phyloP scores from a whole-genome alignment of 352 stramenopile species.

The Phytophthora aleatoria region DNA sequence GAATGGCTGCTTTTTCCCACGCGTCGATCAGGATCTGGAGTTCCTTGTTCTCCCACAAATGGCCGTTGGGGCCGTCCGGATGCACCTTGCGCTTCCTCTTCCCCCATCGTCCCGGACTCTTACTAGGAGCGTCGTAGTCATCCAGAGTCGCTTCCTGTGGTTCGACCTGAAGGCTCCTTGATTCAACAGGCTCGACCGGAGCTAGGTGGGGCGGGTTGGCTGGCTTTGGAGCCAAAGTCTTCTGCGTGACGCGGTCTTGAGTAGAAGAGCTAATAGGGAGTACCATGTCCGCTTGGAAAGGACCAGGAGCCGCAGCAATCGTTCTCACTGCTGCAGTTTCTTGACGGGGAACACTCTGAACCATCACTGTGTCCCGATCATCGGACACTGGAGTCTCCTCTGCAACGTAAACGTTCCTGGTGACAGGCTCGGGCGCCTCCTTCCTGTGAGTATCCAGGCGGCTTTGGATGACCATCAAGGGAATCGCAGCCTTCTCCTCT shows the following conservation, averaged over 20 bases:
- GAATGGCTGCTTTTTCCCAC: slow-evolving; percentile 42
- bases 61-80: slow-evolving; percentile 26
- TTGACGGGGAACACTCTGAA: background rate
- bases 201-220: too few relatives aligned
- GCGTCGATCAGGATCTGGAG: slow-evolving; percentile 38
- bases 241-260: background rate
- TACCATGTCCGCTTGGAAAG: background rate
- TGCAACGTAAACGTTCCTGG: too few relatives aligned
- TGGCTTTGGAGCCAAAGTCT: background rate
- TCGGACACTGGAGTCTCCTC: background rate
- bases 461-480: slow-evolving; percentile 16
- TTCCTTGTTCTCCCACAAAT: slow-evolving; percentile 41
- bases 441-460: background rate
- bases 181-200: background rate
- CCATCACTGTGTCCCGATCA: background rate
- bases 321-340: background rate
- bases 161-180: background rate
- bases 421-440: too few relatives aligned
- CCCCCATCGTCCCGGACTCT: background rate
- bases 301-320: background rate
- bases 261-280: background rate
- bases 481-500: slow-evolving; percentile 31
- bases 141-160: background rate
- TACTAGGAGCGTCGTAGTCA: background rate
- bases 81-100: slow-evolving; percentile 34